Evolutionary conservation across 768 basidiomycete genomes (phyloP).

Genomic region (Suillus spraguei): DNA sequence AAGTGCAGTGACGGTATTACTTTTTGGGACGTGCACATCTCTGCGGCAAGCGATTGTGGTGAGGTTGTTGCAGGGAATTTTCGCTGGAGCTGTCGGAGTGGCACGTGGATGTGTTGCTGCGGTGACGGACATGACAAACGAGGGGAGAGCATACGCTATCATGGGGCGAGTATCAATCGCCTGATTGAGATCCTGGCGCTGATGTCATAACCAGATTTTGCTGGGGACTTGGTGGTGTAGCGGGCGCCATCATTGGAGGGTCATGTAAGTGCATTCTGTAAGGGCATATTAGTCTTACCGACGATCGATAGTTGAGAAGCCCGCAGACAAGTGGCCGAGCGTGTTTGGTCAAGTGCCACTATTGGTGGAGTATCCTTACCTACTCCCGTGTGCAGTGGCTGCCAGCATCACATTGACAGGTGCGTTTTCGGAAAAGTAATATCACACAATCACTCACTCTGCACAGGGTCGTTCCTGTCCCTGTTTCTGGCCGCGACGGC

Average conservation of each 20-base stretch:
- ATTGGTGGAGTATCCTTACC: slow-evolving; percentile 84
- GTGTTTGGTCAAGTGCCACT: slow-evolving; percentile 66
- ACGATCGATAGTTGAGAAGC: slow-evolving; percentile 66
- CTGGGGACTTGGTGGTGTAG: slow-evolving; percentile 96
- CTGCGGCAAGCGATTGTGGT: slow-evolving; percentile 82
- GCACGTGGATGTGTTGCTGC: slow-evolving; percentile 86
- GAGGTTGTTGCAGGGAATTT: slow-evolving; percentile 88
- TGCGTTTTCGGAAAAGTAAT: slow-evolving; percentile 30
- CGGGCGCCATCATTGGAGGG: slow-evolving; percentile 85
- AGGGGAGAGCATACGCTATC: slow-evolving; percentile 93
- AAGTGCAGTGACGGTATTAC: slow-evolving; percentile 73
- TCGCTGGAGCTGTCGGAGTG: slow-evolving; percentile 93
- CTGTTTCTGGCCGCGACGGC: slow-evolving; percentile 90
- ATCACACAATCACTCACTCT: not conserved
- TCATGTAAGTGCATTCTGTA: slow-evolving; percentile 53
- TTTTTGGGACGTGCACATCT: slow-evolving; percentile 78
- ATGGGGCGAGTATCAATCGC: slow-evolving; percentile 57
- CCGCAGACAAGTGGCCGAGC: slow-evolving; percentile 84
- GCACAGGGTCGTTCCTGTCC: slow-evolving; percentile 77
- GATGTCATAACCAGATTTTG: slow-evolving; percentile 60
- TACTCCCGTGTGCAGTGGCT: slow-evolving; percentile 84
- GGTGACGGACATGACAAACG: slow-evolving; percentile 90
- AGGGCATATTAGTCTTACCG: slow-evolving; percentile 12
- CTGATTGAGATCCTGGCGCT: slow-evolving; percentile 7
- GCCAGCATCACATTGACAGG: slow-evolving; percentile 74